Base-by-base conservation (phyloP, 768 basidiomycete genomes). In the Mrakia gelida region DNA sequence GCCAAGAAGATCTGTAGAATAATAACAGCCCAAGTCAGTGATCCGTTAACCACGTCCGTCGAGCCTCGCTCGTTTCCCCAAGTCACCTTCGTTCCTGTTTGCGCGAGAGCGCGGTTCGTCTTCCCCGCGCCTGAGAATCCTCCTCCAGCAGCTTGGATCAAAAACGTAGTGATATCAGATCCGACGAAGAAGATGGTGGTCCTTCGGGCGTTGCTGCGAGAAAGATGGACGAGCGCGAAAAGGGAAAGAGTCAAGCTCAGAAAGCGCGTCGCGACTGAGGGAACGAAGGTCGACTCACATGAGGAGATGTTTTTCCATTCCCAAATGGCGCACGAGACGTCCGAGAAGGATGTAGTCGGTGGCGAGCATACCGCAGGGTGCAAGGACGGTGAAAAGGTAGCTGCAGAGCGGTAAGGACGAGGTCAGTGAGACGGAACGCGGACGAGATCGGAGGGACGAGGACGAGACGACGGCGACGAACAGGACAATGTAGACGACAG, bases 261-360 rank as follows among this genome's bases (percentile, higher is more conserved):
- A 32, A 56, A n/a, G n/a, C n/a, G n/a, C n/a, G n/a, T n/a, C n/a
- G n/a, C n/a, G n/a, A n/a, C n/a, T n/a, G n/a, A n/a, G n/a, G n/a
- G n/a, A n/a, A n/a, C n/a, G n/a, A n/a, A n/a, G n/a, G n/a, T n/a
- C 18, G 15, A 65, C 75, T 38, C n/a, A 72, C 70, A 78, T 65
- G 7, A 52, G 45, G 11, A 78, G 77, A 63, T 78, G 72, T 41
- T 73, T 74, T n/a, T 78, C 67, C 77, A 78, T 78, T 8, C 77
- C 77, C 23, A 78, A 45, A 28, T 78, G 77, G 0, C 77, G 45
- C 3, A 78, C 77, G 38, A 78, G 49, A 3, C 77, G 56, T 21
- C 77, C 77, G n/a, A 78, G 72, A 3, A 78, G 72, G 38, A 78
- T 45, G 41, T 78, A 78, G 43, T 77, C 76, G 15, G 65, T 56